Evolutionary conservation across 2,329 filamentous ascomycete genomes (phyloP).

Genomic region (Elsinoe perseae): DNA sequence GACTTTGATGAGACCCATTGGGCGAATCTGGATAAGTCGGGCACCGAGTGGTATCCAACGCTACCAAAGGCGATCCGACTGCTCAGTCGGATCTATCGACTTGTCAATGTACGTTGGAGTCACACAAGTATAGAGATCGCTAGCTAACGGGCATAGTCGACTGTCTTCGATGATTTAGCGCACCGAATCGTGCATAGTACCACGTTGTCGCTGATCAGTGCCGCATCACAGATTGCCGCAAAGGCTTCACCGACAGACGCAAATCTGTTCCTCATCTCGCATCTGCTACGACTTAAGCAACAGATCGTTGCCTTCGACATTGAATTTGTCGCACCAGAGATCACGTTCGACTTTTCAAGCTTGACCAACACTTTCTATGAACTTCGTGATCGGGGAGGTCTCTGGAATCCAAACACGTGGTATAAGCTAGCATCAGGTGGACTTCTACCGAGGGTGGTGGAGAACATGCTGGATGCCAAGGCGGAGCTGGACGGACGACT

Average conservation of each 20-base stretch:
- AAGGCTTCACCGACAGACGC: slow-evolving; percentile 62
- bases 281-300: slow-evolving; percentile 89
- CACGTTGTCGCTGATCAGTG: slow-evolving; percentile 71
- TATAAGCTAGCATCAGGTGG: slow-evolving; percentile 46
- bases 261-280: slow-evolving; percentile 88
- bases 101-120: slow-evolving; percentile 51
- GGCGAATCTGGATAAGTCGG: slow-evolving; percentile 18
- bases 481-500: slow-evolving; percentile 58
- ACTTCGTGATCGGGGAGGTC: slow-evolving; percentile 54
- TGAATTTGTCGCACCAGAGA: slow-evolving; percentile 59
- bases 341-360: slow-evolving; percentile 59
- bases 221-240: slow-evolving; percentile 57
- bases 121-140: slow-evolving; percentile 17
- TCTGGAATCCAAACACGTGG: slow-evolving; percentile 58
- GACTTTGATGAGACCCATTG: slow-evolving; percentile 47
- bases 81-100: slow-evolving; percentile 59
- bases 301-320: slow-evolving; percentile 95
- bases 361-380: slow-evolving; percentile 61
- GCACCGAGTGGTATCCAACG: slow-evolving; percentile 57
- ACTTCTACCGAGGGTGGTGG: slow-evolving; percentile 57
- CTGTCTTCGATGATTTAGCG: slow-evolving; percentile 63
- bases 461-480: slow-evolving; percentile 66
- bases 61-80: slow-evolving; percentile 60
- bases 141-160: slow-evolving; percentile 41
- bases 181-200: slow-evolving; percentile 85